Conservation (phyloP, 352 stramenopile species). For the Elongisporangium undulatum region DNA sequence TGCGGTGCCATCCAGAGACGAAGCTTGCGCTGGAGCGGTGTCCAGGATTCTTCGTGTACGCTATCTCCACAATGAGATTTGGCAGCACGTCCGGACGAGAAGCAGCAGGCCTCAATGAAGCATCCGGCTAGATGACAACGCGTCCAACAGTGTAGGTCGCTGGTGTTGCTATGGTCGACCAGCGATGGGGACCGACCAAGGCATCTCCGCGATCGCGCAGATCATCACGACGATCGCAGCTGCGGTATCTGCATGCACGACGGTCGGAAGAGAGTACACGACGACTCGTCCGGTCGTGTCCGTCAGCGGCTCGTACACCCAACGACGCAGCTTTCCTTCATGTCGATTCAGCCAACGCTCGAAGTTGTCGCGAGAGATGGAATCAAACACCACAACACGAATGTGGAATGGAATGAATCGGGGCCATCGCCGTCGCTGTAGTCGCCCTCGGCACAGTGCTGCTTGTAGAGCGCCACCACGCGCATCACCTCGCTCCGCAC, state of each 20-base stretch:
- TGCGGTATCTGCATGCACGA: slow-evolving; percentile 3
- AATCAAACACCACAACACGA: slow-evolving; percentile 14
- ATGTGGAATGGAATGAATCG: too few relatives aligned
- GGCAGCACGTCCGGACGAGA: slow-evolving; percentile 1
- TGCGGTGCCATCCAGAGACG: slow-evolving; percentile 11
- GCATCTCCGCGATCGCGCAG: neutral
- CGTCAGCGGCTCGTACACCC: slow-evolving; percentile 15
- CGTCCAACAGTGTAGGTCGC: neutral
- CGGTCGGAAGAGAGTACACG: slow-evolving; percentile 5
- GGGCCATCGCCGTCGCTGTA: neutral
- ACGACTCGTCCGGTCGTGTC: slow-evolving; percentile 3
- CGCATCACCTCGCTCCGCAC: too few relatives aligned
- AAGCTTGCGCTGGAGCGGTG: slow-evolving; percentile 8
- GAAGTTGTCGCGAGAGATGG: slow-evolving; percentile 8
- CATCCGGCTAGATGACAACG: slow-evolving; percentile 1
- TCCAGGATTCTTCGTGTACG: slow-evolving; percentile 10
- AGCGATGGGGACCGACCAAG: neutral
- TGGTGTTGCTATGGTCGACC: too few relatives aligned
- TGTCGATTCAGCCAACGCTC: slow-evolving; percentile 7
- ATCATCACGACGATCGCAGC: neutral
- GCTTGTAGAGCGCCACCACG: too few relatives aligned
- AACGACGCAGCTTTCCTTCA: slow-evolving; percentile 10
- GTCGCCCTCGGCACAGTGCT: too few relatives aligned
- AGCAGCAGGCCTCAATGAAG: slow-evolving; percentile 2
- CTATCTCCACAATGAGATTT: slow-evolving; percentile 8